Conservation (phyloP, 1,284 basidiomycete species). For the Irpex sp. region DNA sequence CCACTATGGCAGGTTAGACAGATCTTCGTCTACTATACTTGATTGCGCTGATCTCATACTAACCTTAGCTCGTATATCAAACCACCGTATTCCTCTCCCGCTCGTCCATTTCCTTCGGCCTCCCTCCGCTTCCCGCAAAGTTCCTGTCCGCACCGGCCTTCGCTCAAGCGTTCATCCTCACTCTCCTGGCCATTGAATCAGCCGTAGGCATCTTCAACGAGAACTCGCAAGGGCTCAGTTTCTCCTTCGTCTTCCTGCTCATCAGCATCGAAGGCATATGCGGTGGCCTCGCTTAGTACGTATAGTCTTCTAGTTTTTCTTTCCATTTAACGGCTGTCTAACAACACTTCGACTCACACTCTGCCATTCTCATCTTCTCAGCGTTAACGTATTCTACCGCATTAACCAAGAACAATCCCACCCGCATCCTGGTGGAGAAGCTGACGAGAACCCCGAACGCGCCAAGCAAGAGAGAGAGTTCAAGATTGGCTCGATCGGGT, state of each 20-base stretch:
- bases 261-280: constrained; percentile 86
- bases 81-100: constrained; percentile 95
- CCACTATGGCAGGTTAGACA: constrained; percentile 82
- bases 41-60: not conserved
- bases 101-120: constrained; percentile 84
- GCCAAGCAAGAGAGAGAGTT: constrained; percentile 79
- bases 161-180: constrained; percentile 63
- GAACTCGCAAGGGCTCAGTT: constrained; percentile 48
- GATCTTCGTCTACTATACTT: not conserved
- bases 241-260: constrained; percentile 70
- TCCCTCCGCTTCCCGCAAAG: constrained; percentile 76
- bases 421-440: constrained; percentile 30
- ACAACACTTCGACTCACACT: constrained; percentile 1
- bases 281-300: constrained; percentile 89
- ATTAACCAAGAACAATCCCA: constrained; percentile 69
- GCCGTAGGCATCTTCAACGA: constrained; percentile 61
- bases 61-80: constrained; percentile 73
- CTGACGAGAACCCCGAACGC: constrained; percentile 45
- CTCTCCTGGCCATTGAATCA: constrained; percentile 61
- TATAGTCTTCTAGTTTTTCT: constrained; percentile 15
- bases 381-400: constrained; percentile 86
- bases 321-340: not conserved
- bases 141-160: constrained; percentile 76
- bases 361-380: constrained; percentile 23
- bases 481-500: constrained; percentile 84